A percentile compares a stretch with the other conserved stretches of the same genome.
phyloP scores from a whole-genome alignment of 805 yeast species.

The Wickerhamomyces rabaulensis region DNA sequence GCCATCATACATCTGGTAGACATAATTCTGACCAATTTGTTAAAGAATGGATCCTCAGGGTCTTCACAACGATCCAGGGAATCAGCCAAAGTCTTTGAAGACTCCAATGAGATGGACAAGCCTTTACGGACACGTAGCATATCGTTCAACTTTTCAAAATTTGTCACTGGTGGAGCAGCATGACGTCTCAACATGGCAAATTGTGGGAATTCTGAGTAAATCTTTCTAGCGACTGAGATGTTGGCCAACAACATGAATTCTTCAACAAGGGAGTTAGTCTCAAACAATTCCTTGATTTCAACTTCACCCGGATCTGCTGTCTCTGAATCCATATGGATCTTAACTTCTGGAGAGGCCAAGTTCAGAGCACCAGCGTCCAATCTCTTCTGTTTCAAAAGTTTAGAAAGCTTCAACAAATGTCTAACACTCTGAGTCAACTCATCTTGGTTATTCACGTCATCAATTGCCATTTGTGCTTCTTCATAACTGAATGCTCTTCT shows the following conservation, averaged over 20 bases:
- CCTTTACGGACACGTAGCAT: constrained; percentile 80
- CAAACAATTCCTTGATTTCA: constrained; percentile 81
- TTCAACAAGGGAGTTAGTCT: constrained; percentile 93
- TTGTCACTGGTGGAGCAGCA: constrained; percentile 94
- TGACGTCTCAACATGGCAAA: constrained; percentile 98
- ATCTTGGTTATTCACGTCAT: constrained; percentile 69
- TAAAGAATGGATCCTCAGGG: constrained; percentile 80
- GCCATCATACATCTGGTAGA: constrained; percentile 99
- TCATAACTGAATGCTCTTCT: constrained; percentile 94
- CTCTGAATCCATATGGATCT: constrained; percentile 94
- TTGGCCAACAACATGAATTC: constrained; percentile 98
- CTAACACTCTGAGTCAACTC: constrained; percentile 90
- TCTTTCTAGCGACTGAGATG: constrained; percentile 90
- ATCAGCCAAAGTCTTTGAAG: constrained; percentile 88
- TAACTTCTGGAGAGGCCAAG: constrained; percentile 96
- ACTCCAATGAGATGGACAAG: constrained; percentile 69
- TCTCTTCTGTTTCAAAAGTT: constrained; percentile 77
- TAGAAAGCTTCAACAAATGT: constrained; percentile 70
- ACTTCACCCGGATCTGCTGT: constrained; percentile 96
- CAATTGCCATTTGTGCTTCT: constrained; percentile 87
- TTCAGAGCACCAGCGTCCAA: constrained; percentile 94
- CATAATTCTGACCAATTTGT: constrained; percentile 90
- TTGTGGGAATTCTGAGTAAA: constrained; percentile 90
- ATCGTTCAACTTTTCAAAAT: constrained; percentile 84
- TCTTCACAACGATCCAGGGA: constrained; percentile 87